Evolutionary conservation across 1,139 yeast species (phyloP).

Genomic region (Lodderomyces oxycetoniae): DNA sequence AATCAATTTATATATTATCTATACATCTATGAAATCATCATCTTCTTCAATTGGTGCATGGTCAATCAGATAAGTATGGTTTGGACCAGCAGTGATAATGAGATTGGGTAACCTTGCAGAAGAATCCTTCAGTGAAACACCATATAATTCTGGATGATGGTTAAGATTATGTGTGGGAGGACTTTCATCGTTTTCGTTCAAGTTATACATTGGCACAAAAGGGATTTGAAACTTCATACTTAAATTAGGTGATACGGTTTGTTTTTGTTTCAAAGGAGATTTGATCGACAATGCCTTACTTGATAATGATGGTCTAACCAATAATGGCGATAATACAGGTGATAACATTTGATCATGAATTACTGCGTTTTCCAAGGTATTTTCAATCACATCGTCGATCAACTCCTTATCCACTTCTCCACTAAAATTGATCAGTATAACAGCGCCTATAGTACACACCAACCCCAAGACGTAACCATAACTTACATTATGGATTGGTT

Average conservation of each 20-base stretch:
- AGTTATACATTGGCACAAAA: slow-evolving; percentile 14
- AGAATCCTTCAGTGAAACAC: too few species aligned
- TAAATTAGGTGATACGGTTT: background rate
- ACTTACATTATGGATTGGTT: slow-evolving; percentile 20
- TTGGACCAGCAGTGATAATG: slow-evolving; percentile 36
- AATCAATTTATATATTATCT: background rate
- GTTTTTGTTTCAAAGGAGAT: slow-evolving; percentile 5
- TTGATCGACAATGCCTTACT: slow-evolving; percentile 3
- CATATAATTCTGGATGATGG: slow-evolving; percentile 21
- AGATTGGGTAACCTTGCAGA: slow-evolving; percentile 11
- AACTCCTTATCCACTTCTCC: slow-evolving; percentile 41
- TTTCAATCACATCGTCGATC: slow-evolving; percentile 46
- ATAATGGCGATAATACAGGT: slow-evolving; percentile 44
- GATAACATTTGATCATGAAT: slow-evolving; percentile 42
- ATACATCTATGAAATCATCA: background rate
- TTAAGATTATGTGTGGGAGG: slow-evolving; percentile 18
- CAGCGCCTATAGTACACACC: slow-evolving; percentile 41
- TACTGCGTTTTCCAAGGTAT: slow-evolving; percentile 46
- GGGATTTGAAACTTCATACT: background rate
- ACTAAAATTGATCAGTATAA: slow-evolving; percentile 43
- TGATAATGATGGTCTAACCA: background rate
- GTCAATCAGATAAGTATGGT: slow-evolving; percentile 38
- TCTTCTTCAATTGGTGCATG: slow-evolving; percentile 1
- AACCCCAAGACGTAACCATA: slow-evolving; percentile 43
- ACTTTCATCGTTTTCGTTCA: slow-evolving; percentile 13